Conservation (phyloP, 2,329 filamentous ascomycete species). For the Juglanconis sp. region DNA sequence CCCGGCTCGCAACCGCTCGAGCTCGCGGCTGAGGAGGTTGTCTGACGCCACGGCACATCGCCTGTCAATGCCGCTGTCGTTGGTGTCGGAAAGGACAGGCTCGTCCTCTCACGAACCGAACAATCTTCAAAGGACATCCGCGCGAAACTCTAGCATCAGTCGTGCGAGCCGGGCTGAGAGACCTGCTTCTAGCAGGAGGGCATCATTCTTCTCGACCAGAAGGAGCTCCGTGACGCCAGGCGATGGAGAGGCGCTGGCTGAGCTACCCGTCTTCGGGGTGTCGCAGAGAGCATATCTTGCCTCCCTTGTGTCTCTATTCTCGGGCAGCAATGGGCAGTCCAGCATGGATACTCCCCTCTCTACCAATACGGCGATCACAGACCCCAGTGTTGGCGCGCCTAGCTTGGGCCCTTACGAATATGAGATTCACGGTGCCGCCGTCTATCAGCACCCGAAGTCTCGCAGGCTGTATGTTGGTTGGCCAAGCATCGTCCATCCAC, state of each 20-base stretch:
- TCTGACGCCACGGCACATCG: not conserved
- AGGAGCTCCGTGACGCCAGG: not conserved
- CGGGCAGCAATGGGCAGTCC: not conserved
- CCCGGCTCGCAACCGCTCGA: not conserved
- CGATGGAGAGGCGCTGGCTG: not conserved
- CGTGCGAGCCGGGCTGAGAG: not conserved
- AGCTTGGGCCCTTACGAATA: not conserved
- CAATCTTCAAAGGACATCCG: not conserved
- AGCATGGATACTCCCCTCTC: not conserved
- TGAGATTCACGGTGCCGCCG: not conserved
- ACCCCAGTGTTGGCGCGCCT: not conserved
- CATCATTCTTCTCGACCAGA: not conserved
- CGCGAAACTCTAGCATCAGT: not conserved
- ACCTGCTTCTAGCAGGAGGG: not conserved
- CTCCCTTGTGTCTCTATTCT: constrained; percentile 7
- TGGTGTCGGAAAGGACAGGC: not conserved
- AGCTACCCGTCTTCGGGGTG: not conserved
- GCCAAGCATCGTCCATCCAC: constrained; percentile 1
- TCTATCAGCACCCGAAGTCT: constrained; percentile 1
- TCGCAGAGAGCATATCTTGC: constrained; percentile 10
- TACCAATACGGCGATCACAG: not conserved
- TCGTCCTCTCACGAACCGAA: not conserved
- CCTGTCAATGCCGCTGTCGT: constrained; percentile 3
- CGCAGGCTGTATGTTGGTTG: constrained; percentile 8
- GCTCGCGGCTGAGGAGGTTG: constrained; percentile 4